phyloP scores from a whole-genome alignment of 306 rosid species.

The Macrotyloma uniflorum region DNA sequence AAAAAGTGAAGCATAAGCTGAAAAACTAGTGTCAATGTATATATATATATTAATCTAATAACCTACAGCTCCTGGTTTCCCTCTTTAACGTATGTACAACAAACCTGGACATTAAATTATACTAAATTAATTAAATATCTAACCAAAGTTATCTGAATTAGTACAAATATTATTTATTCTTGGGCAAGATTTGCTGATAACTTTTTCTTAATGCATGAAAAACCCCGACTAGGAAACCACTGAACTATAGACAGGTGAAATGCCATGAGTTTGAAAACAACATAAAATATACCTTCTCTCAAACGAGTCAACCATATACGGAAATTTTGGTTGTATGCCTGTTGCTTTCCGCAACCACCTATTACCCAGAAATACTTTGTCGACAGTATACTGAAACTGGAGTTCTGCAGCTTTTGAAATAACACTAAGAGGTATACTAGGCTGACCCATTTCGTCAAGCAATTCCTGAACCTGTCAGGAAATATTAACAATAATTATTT shows the following conservation, averaged over 20 bases:
- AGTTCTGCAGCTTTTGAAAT: slow-evolving; percentile 93
- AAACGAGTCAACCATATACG: slow-evolving; percentile 93
- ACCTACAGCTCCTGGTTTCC: slow-evolving; percentile 8
- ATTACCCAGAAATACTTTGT: slow-evolving; percentile 82
- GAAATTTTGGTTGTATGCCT: slow-evolving; percentile 96
- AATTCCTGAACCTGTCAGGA: slow-evolving; percentile 83
- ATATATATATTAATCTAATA: background rate
- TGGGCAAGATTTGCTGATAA: background rate
- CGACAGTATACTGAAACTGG: slow-evolving; percentile 85
- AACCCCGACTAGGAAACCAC: slow-evolving; percentile 3
- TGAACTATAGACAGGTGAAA: slow-evolving; percentile 1
- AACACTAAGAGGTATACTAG: slow-evolving; percentile 89
- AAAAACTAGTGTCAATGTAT: background rate
- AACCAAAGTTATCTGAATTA: slow-evolving; percentile 11
- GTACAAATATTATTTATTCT: background rate
- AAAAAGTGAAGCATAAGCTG: background rate
- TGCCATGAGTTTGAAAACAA: slow-evolving; percentile 2
- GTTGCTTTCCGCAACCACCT: slow-evolving; percentile 94
- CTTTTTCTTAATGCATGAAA: slow-evolving; percentile 23
- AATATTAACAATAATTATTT: slow-evolving; percentile 3
- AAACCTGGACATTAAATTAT: background rate
- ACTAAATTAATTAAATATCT: background rate
- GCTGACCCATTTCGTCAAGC: slow-evolving; percentile 88
- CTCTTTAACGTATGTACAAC: background rate
- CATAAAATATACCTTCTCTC: slow-evolving; percentile 75